Evolutionary conservation across 2,329 filamentous ascomycete genomes (phyloP).

Genomic region (Arthrobotrys musiformis): DNA sequence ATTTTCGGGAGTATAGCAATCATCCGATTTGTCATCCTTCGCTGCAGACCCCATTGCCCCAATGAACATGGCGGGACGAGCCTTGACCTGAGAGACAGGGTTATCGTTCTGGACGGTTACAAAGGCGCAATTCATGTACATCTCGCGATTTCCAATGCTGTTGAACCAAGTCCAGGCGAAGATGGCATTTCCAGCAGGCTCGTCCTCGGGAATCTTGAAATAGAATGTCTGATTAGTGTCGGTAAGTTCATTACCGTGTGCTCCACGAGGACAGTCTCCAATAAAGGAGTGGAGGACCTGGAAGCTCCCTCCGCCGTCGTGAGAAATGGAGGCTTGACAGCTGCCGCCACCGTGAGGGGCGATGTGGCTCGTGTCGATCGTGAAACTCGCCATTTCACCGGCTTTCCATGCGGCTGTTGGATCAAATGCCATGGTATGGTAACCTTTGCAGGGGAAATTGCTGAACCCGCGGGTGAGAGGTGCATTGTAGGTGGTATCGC

Average conservation of each 20-base stretch:
- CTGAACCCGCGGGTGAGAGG: conserved; percentile 72
- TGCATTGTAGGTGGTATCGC: conserved; percentile 70
- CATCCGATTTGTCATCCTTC: background rate
- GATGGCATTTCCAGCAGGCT: conserved; percentile 53
- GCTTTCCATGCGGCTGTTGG: conserved; percentile 54
- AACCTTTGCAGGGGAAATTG: conserved; percentile 82
- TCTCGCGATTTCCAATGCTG: conserved; percentile 79
- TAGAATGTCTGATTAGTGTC: conserved; percentile 77
- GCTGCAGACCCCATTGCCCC: conserved; percentile 25
- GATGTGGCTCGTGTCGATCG: conserved; percentile 18
- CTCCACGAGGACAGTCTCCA: conserved; percentile 79
- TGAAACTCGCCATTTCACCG: conserved; percentile 54
- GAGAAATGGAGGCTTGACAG: conserved; percentile 88
- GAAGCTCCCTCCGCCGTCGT: conserved; percentile 80
- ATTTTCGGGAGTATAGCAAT: conserved; percentile 12
- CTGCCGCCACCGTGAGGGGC: conserved; percentile 91
- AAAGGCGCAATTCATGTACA: conserved; percentile 87
- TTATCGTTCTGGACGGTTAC: conserved; percentile 69
- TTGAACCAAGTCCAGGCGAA: conserved; percentile 77
- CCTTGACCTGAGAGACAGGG: background rate
- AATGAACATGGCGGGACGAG: conserved; percentile 43
- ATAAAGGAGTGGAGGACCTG: conserved; percentile 90
- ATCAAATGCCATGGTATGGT: conserved; percentile 62
- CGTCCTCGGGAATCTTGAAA: conserved; percentile 66
- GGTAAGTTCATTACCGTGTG: conserved; percentile 62